phyloP scores from a whole-genome alignment of 495 filamentous ascomycete species.

The Trichoderma gamsii region DNA sequence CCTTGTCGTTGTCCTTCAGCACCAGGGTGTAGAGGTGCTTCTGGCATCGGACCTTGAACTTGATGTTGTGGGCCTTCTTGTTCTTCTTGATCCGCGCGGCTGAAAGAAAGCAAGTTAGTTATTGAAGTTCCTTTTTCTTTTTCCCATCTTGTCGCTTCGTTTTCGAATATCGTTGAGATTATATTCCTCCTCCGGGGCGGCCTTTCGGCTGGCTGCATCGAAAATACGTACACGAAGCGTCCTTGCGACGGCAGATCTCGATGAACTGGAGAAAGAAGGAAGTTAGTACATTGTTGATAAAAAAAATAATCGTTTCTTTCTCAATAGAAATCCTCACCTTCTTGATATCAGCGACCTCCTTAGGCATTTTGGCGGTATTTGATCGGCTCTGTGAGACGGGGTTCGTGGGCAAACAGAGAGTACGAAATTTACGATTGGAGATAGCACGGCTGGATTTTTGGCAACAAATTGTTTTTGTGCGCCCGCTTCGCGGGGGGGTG shows the following conservation, averaged over 20 bases:
- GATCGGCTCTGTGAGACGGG: slow-evolving; percentile 23
- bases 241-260: slow-evolving; percentile 98
- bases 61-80: slow-evolving; percentile 78
- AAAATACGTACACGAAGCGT: slow-evolving; percentile 80
- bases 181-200: slow-evolving; percentile 12
- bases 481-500: slow-evolving; percentile 25
- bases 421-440: slow-evolving; percentile 26
- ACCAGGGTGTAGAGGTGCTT: slow-evolving; percentile 93
- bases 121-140: slow-evolving; percentile 26
- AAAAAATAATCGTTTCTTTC: no score
- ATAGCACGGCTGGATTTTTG: slow-evolving; percentile 2
- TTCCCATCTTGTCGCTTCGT: background rate
- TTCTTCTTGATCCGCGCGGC: slow-evolving; percentile 98
- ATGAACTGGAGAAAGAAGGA: slow-evolving; percentile 67
- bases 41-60: slow-evolving; percentile 99
- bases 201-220: slow-evolving; percentile 12
- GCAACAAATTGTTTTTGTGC: slow-evolving; percentile 13
- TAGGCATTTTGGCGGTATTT: slow-evolving; percentile 70
- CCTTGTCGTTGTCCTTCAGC: slow-evolving; percentile 96
- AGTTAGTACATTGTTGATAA: slow-evolving; percentile 26
- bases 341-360: slow-evolving; percentile 99
- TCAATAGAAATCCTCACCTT: slow-evolving; percentile 35
- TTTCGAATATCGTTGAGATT: no score
- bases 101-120: slow-evolving; percentile 39
- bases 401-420: slow-evolving; percentile 22